Base-by-base conservation (phyloP, 306 rosid species). In the Cucurbita moschata region DNA sequence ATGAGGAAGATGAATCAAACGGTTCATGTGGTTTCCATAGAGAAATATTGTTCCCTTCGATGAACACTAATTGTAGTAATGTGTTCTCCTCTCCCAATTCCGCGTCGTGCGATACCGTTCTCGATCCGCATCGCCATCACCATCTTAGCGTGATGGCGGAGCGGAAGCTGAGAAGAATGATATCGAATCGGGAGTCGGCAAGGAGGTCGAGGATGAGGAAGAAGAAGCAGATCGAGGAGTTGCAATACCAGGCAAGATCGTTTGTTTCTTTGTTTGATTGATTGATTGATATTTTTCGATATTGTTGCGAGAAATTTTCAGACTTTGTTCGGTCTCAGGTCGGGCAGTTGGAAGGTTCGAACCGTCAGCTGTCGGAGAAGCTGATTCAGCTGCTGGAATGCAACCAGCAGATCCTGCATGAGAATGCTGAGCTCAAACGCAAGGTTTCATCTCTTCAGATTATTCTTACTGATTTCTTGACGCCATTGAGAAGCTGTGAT, bases 401-500 rank as follows among this genome's bases (percentile, higher is more conserved):
- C 62, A 85, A 85, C 51, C 88, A 82, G n/a, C 82, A 76, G 61
- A 78, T 76, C 12, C 76, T 85, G 61, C 84, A 76, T 19, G 86
- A 85, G 44, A 82, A 85, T 78, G 76, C 82, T 68, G 82, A 82
- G 56, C 84, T 85, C 40, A 85, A 80, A 51, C 82, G 79, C 42
- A 85, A 81, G 58, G 79, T 85, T 10, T 82, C 84, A n/a, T 78
- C 88, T 0, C 84, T 80, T 59, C 86, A 80, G 71, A 66, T 78
- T 47, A 0, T 85, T 47, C 77, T 82, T 6, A 39, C 84, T 0
- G 82, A 78, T 39, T 56, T 85, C 42, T 52, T 85, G 16, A 53
- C 56, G 14, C 84, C 82, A 47, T 8, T 72, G 49, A 53, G 76
- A 60, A 81, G 38, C 71, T 56, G 21, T n/a, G 74, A 59, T 44